Conservation (phyloP, 2,329 filamentous ascomycete genomes). For the Plenodomus tracheiphilus region DNA sequence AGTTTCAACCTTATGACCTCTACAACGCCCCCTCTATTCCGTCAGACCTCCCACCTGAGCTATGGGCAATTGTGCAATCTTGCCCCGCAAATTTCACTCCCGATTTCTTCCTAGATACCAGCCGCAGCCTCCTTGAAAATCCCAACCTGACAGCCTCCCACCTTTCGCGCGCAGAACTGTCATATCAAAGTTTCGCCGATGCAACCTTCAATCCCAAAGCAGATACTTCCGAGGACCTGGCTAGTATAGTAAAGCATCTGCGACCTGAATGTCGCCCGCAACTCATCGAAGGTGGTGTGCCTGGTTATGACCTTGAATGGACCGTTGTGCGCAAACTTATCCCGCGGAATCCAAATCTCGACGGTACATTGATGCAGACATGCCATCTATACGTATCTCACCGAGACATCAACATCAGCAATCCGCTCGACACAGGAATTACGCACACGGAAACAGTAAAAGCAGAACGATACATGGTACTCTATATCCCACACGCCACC, state of each 20-base stretch:
- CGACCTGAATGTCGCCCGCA: constrained; percentile 45
- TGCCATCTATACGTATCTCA: constrained; percentile 67
- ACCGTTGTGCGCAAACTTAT: constrained; percentile 76
- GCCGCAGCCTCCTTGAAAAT: constrained; percentile 75
- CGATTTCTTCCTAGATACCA: constrained; percentile 65
- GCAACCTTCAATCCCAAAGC: constrained; percentile 39
- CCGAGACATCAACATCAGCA: constrained; percentile 6
- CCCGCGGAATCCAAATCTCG: constrained; percentile 77
- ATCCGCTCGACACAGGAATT: constrained; percentile 1
- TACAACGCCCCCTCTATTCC: constrained; percentile 20
- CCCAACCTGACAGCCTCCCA: constrained; percentile 79
- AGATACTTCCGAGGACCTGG: constrained; percentile 40
- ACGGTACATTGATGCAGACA: constrained; percentile 77
- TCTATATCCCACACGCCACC: constrained; percentile 77
- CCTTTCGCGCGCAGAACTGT: constrained; percentile 77
- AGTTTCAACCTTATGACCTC: constrained; percentile 42
- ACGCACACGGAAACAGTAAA: constrained; percentile 32
- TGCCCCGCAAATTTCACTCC: constrained; percentile 65
- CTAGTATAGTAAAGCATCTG: constrained; percentile 54
- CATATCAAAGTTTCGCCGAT: constrained; percentile 57
- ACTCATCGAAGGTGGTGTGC: constrained; percentile 27
- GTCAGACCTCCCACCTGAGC: constrained; percentile 36
- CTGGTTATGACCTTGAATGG: constrained; percentile 55
- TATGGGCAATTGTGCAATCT: constrained; percentile 44
- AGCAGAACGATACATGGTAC: constrained; percentile 59